Conservation (phyloP, 441 rosid genomes). For the Bruguiera hainesii region DNA sequence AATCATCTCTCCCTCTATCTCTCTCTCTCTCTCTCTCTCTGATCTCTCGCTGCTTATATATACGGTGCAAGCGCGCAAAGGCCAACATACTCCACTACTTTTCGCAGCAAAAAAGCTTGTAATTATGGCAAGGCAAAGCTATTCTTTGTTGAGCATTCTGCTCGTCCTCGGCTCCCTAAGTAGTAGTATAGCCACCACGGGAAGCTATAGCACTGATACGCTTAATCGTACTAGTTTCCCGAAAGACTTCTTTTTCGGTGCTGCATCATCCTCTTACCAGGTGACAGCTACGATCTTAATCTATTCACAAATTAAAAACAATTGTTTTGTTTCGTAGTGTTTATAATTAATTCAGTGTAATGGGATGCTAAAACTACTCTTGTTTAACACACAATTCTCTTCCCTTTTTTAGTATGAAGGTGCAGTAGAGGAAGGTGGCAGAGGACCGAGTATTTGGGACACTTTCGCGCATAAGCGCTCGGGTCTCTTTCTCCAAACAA, state of each 20-base stretch:
- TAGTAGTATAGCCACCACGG: not conserved
- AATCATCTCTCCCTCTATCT: too few relatives aligned
- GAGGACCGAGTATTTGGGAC: slow-evolving; percentile 65
- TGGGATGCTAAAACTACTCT: too few relatives aligned
- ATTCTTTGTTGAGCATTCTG: not conserved
- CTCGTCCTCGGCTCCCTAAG: not conserved
- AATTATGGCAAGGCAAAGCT: slow-evolving; percentile 12
- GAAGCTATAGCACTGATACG: not conserved
- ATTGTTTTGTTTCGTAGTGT: too few relatives aligned
- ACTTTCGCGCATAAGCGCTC: slow-evolving; percentile 41
- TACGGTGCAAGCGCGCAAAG: too few relatives aligned
- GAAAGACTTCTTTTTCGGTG: slow-evolving; percentile 73
- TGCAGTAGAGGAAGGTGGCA: slow-evolving; percentile 50
- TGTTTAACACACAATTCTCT: not conserved
- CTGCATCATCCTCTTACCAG: slow-evolving; percentile 91
- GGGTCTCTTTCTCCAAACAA: slow-evolving; percentile 26
- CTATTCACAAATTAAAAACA: too few relatives aligned
- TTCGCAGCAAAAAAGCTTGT: not conserved
- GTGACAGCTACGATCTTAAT: slow-evolving; percentile 22
- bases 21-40: too few relatives aligned
- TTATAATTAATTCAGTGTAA: too few relatives aligned
- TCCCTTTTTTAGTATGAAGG: slow-evolving; percentile 53
- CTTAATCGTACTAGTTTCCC: slow-evolving; percentile 57
- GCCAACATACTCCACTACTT: not conserved
- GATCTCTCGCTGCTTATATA: too few relatives aligned